Evolutionary conservation across 2,329 filamentous ascomycete species (phyloP), one percentile per base, ranked within the genome.

Genomic region (Penicillium frequentans): DNA sequence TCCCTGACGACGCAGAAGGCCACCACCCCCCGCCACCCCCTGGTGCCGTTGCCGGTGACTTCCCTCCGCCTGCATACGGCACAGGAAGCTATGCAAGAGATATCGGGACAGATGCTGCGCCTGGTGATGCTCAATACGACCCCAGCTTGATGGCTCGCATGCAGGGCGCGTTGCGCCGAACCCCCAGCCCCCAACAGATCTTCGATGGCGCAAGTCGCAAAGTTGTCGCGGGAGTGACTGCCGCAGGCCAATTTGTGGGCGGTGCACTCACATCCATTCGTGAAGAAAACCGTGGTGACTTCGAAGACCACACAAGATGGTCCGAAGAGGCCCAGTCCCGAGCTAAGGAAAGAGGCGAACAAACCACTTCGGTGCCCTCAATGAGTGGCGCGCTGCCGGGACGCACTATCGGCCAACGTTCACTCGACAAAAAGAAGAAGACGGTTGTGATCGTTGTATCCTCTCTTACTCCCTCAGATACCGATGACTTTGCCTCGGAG

Each of bases 361-460:
- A 63, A 57, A 44, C 26, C 7, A 42, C 39, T 23, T 57, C 61
- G 33, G 47, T 54, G n/a, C 65, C 70, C 3, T 55, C 62, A n/a
- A 68, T 72, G 68, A 67, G 68, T 42, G 69, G 68, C 24, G 65
- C 68, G 13, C 70, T 57, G 56, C 72, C 55, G 44, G 73, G 35
- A 64, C 78, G 37, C 66, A 72, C 57, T 57, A 73, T 56, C 60
- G 74, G 50, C 61, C 71, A 66, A n/a, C 52, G 62, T 21, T 48
- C 61, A 24, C 26, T 55, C 26, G 62, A 60, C 51, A 85, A 80
- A 68, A 83, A 81, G 66, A 85, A 86, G 68, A 95, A 88, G 79
- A 91, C 87, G 0, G 90, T 97, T n/a, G 92, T 88, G 8, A 85
- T 98, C 66, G 89, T 97, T 14, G 86, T 97, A 13, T 96, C 91